Percentiles rank a stretch among this genome's conserved stretches.
These are phyloP conservation scores for Stephanodiscus minutulus DNA, from an alignment of 108 stramenopile species.

Conservation along the genomic window DNA sequence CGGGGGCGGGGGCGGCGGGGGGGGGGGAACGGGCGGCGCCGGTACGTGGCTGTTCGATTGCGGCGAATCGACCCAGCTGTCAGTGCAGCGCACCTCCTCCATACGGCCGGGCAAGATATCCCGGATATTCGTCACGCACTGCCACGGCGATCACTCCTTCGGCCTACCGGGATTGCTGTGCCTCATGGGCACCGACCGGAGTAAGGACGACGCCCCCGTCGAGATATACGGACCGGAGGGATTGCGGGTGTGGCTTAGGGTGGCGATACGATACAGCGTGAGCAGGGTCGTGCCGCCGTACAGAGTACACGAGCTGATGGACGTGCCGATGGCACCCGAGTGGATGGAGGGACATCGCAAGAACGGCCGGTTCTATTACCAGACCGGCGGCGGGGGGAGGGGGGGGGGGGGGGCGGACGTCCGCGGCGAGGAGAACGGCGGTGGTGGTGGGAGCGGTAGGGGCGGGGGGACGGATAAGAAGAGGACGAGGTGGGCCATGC, in stretches of 20 bases:
- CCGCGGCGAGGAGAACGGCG: neutral
- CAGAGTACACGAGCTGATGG: slow-evolving; percentile 93
- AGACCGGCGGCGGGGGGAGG: slow-evolving; percentile 16
- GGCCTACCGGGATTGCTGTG: slow-evolving; percentile 94
- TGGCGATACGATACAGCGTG: slow-evolving; percentile 86
- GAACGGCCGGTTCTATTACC: slow-evolving; percentile 59
- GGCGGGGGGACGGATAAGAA: slow-evolving; percentile 4
- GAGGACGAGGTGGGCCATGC: slow-evolving; percentile 45
- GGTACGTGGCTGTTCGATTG: slow-evolving; percentile 95
- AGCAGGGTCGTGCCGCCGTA: slow-evolving; percentile 85
- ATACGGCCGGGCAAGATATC: slow-evolving; percentile 78
- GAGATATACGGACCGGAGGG: slow-evolving; percentile 97
- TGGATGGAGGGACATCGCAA: slow-evolving; percentile 61
- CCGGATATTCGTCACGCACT: slow-evolving; percentile 95
- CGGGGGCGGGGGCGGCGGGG: neutral
- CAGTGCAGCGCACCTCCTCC: slow-evolving; percentile 68
- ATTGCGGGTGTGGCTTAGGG: slow-evolving; percentile 82
- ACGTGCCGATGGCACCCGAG: slow-evolving; percentile 91
- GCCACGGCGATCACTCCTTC: slow-evolving; percentile 84
- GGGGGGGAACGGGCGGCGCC: slow-evolving; percentile 32
- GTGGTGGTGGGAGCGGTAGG: neutral
- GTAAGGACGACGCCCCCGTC: slow-evolving; percentile 56
- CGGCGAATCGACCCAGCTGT: slow-evolving; percentile 92
- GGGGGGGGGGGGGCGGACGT: neutral
- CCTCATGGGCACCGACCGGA: slow-evolving; percentile 90